phyloP scores from a whole-genome alignment of 768 basidiomycete species.

The Suillus brevipes region DNA sequence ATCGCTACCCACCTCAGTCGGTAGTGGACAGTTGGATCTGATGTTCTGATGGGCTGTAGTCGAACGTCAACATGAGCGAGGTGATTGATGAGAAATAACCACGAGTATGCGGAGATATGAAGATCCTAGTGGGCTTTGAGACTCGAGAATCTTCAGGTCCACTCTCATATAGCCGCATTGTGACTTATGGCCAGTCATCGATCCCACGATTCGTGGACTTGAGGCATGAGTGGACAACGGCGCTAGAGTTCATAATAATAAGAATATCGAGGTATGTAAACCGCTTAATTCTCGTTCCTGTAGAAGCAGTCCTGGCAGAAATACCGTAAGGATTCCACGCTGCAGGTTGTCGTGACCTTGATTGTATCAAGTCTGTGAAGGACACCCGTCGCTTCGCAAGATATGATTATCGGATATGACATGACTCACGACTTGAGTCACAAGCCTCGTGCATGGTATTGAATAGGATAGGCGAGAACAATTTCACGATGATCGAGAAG shows the following conservation, averaged over 20 bases:
- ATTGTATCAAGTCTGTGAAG: background rate
- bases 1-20: background rate
- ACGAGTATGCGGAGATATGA: conserved; percentile 5
- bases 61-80: background rate
- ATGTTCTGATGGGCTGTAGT: background rate
- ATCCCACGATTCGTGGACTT: background rate
- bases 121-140: background rate
- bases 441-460: background rate
- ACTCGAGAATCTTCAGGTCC: background rate
- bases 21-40: background rate
- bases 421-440: background rate
- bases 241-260: background rate
- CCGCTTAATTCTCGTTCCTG: background rate
- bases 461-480: background rate
- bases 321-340: background rate
- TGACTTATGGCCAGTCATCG: background rate
- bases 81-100: background rate
- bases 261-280: background rate
- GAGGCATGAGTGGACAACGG: background rate
- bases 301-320: background rate
- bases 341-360: background rate
- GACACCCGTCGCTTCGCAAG: background rate
- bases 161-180: background rate
- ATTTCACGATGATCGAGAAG: conserved; percentile 2
- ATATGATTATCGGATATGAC: conserved; percentile 5